Conservation (phyloP, 139 green algal species). For the Auxenochlorella pyrenoidosa region DNA sequence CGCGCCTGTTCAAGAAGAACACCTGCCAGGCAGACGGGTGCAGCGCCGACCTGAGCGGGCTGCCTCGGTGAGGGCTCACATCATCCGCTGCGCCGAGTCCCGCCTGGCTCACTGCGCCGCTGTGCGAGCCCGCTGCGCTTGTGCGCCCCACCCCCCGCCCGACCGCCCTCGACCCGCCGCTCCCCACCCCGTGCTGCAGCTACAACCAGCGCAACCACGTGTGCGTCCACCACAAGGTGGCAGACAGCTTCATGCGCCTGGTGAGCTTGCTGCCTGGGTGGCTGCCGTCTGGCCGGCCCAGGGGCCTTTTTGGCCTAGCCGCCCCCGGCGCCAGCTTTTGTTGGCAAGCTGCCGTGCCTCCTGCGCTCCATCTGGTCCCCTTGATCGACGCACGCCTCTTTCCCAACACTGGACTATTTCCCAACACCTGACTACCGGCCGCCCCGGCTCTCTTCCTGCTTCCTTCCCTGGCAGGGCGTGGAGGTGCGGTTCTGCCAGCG, state of each 20-base stretch:
- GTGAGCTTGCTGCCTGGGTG: not conserved
- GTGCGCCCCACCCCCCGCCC: not conserved
- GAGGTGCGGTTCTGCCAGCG: slow-evolving; percentile 91
- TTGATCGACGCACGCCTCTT: too few relatives aligned
- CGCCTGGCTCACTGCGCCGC: not conserved
- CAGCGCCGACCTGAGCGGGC: slow-evolving; percentile 55
- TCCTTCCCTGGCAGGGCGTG: slow-evolving; percentile 24
- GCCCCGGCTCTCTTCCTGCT: too few relatives aligned
- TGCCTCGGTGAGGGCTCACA: slow-evolving; percentile 67
- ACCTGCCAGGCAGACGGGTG: slow-evolving; percentile 75
- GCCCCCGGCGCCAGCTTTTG: too few relatives aligned
- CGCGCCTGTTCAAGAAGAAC: slow-evolving; percentile 33
- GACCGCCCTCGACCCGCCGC: not conserved
- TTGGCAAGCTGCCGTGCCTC: too few relatives aligned
- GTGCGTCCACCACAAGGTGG: slow-evolving; percentile 33
- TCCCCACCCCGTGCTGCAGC: not conserved
- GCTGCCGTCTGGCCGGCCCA: too few relatives aligned
- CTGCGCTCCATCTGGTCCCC: too few relatives aligned
- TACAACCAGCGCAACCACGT: slow-evolving; percentile 36
- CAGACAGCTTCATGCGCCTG: not conserved
- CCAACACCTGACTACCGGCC: too few relatives aligned
- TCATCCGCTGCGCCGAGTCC: not conserved
- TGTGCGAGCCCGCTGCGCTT: not conserved
- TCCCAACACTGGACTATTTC: too few relatives aligned
- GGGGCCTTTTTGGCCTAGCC: too few relatives aligned